phyloP scores from a whole-genome alignment of 129 eudicot genomes.

The Silybum marianum region DNA sequence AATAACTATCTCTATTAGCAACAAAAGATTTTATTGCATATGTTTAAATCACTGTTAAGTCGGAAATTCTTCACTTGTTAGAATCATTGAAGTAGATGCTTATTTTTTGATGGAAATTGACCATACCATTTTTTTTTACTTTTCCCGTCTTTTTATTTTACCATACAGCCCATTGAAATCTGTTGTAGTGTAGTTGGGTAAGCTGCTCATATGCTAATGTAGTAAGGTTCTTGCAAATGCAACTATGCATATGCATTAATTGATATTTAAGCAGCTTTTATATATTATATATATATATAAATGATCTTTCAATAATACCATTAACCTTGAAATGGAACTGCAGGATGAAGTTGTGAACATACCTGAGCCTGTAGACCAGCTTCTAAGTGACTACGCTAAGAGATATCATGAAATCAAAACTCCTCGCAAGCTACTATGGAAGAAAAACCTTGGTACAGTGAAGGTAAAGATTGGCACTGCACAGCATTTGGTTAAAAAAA shows the following conservation, averaged over 20 bases:
- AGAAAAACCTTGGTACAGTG: conserved; percentile 97
- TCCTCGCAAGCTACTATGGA: conserved; percentile 95
- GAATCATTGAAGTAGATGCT: no score
- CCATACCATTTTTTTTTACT: no score
- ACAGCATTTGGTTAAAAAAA: not conserved
- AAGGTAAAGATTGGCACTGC: conserved; percentile 42
- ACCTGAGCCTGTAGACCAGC: conserved; percentile 77
- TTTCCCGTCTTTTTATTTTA: not conserved
- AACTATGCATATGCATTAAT: not conserved
- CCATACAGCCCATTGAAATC: not conserved
- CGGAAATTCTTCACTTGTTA: no score
- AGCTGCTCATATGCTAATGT: not conserved
- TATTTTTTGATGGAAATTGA: no score
- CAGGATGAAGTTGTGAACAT: conserved; percentile 82
- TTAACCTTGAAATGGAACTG: conserved; percentile 24
- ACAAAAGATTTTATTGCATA: no score
- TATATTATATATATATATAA: not conserved
- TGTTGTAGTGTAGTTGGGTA: not conserved
- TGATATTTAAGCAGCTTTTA: not conserved
- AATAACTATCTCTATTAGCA: not conserved
- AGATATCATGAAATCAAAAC: conserved; percentile 89
- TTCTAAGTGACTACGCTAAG: conserved; percentile 78
- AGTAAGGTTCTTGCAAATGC: not conserved
- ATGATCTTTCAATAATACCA: not conserved
- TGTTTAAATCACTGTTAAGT: no score